phyloP scores from a whole-genome alignment of 345 rosid species.

The Noccaea bulbosa region DNA sequence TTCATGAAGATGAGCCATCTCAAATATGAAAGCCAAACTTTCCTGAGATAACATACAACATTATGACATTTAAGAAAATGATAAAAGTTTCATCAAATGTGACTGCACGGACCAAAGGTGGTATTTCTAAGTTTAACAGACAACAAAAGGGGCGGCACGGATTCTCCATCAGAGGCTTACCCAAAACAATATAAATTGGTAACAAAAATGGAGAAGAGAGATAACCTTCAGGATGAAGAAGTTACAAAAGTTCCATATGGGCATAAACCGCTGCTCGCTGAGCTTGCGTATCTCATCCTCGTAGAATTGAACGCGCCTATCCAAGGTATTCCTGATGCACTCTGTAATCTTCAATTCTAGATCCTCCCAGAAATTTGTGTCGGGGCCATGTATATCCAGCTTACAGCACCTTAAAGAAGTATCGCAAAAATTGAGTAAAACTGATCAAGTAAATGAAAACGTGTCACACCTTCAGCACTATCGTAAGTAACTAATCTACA shows the following conservation, averaged over 20 bases:
- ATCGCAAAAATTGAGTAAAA: slow-evolving; percentile 32
- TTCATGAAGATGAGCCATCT: slow-evolving; percentile 94
- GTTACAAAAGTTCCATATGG: slow-evolving; percentile 95
- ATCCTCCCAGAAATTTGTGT: slow-evolving; percentile 91
- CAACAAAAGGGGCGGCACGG: slow-evolving; percentile 4
- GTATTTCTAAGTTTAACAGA: slow-evolving; percentile 17
- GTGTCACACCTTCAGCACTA: background rate
- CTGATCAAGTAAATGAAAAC: slow-evolving; percentile 9
- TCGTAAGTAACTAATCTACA: slow-evolving; percentile 4
- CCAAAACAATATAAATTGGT: slow-evolving; percentile 17
- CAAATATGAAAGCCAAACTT: slow-evolving; percentile 98
- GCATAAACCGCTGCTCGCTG: slow-evolving; percentile 91
- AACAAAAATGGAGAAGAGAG: slow-evolving; percentile 41
- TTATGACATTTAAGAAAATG: slow-evolving; percentile 37
- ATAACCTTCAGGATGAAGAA: slow-evolving; percentile 94
- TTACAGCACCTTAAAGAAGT: slow-evolving; percentile 87
- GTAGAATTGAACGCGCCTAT: slow-evolving; percentile 84
- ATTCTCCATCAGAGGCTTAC: slow-evolving; percentile 9
- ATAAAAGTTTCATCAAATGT: slow-evolving; percentile 24
- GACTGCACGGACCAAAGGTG: slow-evolving; percentile 22
- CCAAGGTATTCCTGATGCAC: slow-evolving; percentile 83
- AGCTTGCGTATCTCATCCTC: slow-evolving; percentile 98
- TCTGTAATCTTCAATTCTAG: slow-evolving; percentile 83
- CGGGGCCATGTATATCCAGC: slow-evolving; percentile 79
- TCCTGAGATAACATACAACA: slow-evolving; percentile 60